These are phyloP conservation scores for Curvularia lunata DNA, from an alignment of 2,329 filamentous ascomycete species.

Conservation along the genomic window DNA sequence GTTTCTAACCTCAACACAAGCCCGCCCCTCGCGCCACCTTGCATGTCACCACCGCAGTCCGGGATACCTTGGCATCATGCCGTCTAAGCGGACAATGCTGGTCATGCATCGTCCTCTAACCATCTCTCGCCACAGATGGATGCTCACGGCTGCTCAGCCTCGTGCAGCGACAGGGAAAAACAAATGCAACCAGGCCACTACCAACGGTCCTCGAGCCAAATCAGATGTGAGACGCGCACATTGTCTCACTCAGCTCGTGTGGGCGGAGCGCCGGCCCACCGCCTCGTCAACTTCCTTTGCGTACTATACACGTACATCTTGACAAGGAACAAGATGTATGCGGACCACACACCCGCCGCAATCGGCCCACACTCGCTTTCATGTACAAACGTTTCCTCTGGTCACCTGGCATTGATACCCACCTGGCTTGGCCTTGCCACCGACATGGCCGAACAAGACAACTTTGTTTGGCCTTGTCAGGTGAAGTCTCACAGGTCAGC, in stretches of 20 bases:
- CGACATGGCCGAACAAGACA: background rate
- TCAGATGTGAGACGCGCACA: conserved; percentile 25
- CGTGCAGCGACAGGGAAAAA: conserved; percentile 20
- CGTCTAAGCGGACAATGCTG: conserved; percentile 13
- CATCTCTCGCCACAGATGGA: background rate
- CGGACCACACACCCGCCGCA: conserved; percentile 2
- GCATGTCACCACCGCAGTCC: conserved; percentile 12
- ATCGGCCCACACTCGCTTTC: conserved; percentile 4
- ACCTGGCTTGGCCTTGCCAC: conserved; percentile 10
- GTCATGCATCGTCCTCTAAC: conserved; percentile 2
- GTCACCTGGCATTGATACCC: background rate
- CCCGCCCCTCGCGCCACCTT: conserved; percentile 19
- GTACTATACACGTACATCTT: conserved; percentile 3
- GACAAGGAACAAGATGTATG: conserved; percentile 1
- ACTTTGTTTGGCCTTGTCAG: background rate
- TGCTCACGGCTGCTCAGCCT: conserved; percentile 11
- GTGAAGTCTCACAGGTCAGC: background rate
- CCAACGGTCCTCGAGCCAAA: conserved; percentile 28
- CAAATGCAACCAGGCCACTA: conserved; percentile 29
- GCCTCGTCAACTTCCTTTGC: background rate
- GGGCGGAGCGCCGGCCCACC: conserved; percentile 15
- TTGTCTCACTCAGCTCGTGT: conserved; percentile 37
- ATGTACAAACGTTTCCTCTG: background rate
- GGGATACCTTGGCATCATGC: conserved; percentile 19
- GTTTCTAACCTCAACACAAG: conserved; percentile 16